Conservation (phyloP, 768 basidiomycete genomes). For the Nevesoporus exiguus region DNA sequence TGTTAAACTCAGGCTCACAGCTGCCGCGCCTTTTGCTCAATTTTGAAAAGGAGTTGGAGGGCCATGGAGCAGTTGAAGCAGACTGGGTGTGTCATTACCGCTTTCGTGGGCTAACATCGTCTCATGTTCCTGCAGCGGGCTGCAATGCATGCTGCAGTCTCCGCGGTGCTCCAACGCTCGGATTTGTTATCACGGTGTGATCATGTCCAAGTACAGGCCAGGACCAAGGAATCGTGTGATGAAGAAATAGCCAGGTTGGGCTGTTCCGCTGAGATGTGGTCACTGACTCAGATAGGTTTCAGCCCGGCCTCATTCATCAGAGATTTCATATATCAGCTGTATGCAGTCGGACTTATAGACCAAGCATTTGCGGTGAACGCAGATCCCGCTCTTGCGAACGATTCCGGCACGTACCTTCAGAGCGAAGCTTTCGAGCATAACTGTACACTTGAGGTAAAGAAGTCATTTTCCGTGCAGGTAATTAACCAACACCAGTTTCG, state of each 20-base stretch:
- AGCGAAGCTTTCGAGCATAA: constrained; percentile 60
- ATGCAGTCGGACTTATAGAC: constrained; percentile 53
- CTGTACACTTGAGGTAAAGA: constrained; percentile 54
- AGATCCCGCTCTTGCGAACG: constrained; percentile 49
- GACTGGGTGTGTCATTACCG: constrained; percentile 52
- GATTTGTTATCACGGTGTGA: constrained; percentile 59
- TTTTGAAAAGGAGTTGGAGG: constrained; percentile 54
- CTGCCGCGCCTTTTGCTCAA: constrained; percentile 54
- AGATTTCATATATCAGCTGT: constrained; percentile 47
- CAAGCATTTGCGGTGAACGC: constrained; percentile 46
- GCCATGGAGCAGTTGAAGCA: constrained; percentile 42
- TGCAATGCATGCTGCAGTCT: constrained; percentile 50
- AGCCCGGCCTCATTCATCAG: constrained; percentile 27
- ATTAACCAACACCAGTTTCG: constrained; percentile 5
- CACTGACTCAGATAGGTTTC: constrained; percentile 10
- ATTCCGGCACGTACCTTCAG: constrained; percentile 46
- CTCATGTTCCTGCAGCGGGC: constrained; percentile 29
- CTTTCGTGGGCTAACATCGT: not conserved
- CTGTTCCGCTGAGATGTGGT: not conserved
- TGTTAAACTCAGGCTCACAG: constrained; percentile 33
- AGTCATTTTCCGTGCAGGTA: not conserved
- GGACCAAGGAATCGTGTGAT: constrained; percentile 15
- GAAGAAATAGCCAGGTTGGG: constrained; percentile 24
- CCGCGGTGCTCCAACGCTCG: constrained; percentile 44
- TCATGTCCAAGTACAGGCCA: constrained; percentile 36